These are phyloP conservation scores for Stramenopiles sp. DNA, from an alignment of 352 stramenopile species.

Conservation along the genomic window DNA sequence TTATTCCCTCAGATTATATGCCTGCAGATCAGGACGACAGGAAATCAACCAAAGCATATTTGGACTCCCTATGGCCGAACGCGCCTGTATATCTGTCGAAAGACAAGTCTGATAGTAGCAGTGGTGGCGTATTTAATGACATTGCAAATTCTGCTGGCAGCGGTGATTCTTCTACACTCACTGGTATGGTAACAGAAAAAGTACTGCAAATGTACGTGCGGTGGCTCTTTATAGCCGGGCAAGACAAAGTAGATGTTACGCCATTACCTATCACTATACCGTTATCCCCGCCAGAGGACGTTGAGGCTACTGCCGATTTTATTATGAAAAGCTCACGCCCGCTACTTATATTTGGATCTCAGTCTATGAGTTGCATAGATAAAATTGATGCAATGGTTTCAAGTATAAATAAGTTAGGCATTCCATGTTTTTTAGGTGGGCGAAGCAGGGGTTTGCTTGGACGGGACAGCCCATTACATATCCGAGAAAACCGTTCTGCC, in stretches of 20 bases:
- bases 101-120: too few species aligned
- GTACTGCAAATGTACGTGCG: background rate
- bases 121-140: too few species aligned
- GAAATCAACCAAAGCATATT: constrained; percentile 11
- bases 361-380: too few species aligned
- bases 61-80: constrained; percentile 1
- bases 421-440: constrained; percentile 19
- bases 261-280: constrained; percentile 16
- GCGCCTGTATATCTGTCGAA: constrained; percentile 17
- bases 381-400: too few species aligned
- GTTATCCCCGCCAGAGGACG: background rate
- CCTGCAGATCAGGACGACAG: too few species aligned
- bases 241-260: constrained; percentile 16
- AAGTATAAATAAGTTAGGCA: constrained; percentile 14
- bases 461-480: background rate
- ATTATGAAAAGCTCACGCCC: constrained; percentile 13
- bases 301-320: constrained; percentile 9
- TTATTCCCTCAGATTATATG: too few species aligned
- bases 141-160: too few species aligned
- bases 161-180: too few species aligned
- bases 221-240: constrained; percentile 13
- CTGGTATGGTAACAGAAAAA: background rate
- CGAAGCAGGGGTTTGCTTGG: constrained; percentile 12
- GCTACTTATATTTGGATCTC: constrained; percentile 18
- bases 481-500: background rate